phyloP scores from a whole-genome alignment of 2,329 filamentous ascomycete species.

The Sarocladium brachiariae region DNA sequence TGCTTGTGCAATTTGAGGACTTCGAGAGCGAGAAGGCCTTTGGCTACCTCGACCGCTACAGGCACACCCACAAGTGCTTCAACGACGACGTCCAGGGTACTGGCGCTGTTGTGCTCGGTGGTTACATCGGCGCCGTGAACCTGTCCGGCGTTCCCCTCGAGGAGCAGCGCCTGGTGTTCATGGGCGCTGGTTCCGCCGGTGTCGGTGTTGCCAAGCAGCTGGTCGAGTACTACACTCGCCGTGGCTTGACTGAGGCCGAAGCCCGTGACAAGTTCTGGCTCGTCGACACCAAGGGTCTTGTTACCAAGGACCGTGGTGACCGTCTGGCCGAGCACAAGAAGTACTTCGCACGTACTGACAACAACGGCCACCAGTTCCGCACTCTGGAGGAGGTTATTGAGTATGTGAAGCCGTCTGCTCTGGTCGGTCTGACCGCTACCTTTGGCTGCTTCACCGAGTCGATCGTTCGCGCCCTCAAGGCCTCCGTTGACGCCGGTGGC shows the following conservation, averaged over 20 bases:
- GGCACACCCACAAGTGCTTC: slow-evolving; percentile 86
- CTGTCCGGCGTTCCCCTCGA: slow-evolving; percentile 77
- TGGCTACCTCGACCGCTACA: slow-evolving; percentile 85
- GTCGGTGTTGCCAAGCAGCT: slow-evolving; percentile 97
- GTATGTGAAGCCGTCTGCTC: slow-evolving; percentile 88
- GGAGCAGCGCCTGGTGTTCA: slow-evolving; percentile 92
- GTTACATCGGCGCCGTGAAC: slow-evolving; percentile 66
- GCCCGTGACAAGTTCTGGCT: slow-evolving; percentile 93
- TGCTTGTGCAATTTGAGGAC: slow-evolving; percentile 89
- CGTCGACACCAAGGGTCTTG: slow-evolving; percentile 92
- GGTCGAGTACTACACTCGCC: slow-evolving; percentile 91
- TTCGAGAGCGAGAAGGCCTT: slow-evolving; percentile 93
- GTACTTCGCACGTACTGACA: slow-evolving; percentile 60
- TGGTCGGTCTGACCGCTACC: slow-evolving; percentile 91
- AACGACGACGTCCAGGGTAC: slow-evolving; percentile 99
- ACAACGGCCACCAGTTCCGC: slow-evolving; percentile 63
- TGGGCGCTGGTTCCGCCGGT: slow-evolving; percentile 91
- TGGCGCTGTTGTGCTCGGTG: slow-evolving; percentile 83
- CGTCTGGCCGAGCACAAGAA: slow-evolving; percentile 86
- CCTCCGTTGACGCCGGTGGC: slow-evolving; percentile 54
- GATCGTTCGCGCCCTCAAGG: slow-evolving; percentile 66
- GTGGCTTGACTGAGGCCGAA: slow-evolving; percentile 80
- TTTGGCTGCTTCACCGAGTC: slow-evolving; percentile 90
- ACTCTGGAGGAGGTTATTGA: slow-evolving; percentile 87
- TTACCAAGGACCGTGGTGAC: slow-evolving; percentile 88